phyloP scores from a whole-genome alignment of 345 rosid genomes.

The Eutrema japonicum region DNA sequence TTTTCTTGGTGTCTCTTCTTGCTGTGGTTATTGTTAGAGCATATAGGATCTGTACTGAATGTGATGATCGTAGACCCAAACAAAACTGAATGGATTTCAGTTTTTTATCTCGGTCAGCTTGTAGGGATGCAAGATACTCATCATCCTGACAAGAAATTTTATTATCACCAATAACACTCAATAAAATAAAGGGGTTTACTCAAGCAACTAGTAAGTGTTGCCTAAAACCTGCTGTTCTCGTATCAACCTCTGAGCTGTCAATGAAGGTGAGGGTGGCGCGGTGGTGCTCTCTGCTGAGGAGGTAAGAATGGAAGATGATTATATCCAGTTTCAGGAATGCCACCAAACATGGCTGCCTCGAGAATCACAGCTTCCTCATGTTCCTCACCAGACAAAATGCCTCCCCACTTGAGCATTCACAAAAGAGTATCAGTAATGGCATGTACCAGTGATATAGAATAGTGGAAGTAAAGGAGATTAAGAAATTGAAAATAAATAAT shows the following conservation, averaged over 20 bases:
- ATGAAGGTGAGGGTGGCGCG: slow-evolving; percentile 92
- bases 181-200: not conserved
- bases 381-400: slow-evolving; percentile 95
- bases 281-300: slow-evolving; percentile 54
- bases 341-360: slow-evolving; percentile 99
- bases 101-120: slow-evolving; percentile 97
- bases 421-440: slow-evolving; percentile 24
- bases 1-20: not conserved
- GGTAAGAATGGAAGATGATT: slow-evolving; percentile 42
- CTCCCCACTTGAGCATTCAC: slow-evolving; percentile 81
- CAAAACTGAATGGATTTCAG: slow-evolving; percentile 54
- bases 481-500: too few relatives aligned
- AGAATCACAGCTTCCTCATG: slow-evolving; percentile 99
- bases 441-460: not conserved
- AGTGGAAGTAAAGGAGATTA: too few relatives aligned
- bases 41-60: slow-evolving; percentile 3
- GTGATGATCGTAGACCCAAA: slow-evolving; percentile 14
- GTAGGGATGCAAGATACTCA: slow-evolving; percentile 91
- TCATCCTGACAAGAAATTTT: slow-evolving; percentile 65
- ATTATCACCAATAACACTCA: slow-evolving; percentile 3
- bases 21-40: slow-evolving; percentile 10
- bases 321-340: slow-evolving; percentile 87
- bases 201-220: slow-evolving; percentile 18
- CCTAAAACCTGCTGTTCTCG: slow-evolving; percentile 92
- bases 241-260: slow-evolving; percentile 93